Conservation (phyloP, 1,139 yeast species). For the Geotrichum reessii region DNA sequence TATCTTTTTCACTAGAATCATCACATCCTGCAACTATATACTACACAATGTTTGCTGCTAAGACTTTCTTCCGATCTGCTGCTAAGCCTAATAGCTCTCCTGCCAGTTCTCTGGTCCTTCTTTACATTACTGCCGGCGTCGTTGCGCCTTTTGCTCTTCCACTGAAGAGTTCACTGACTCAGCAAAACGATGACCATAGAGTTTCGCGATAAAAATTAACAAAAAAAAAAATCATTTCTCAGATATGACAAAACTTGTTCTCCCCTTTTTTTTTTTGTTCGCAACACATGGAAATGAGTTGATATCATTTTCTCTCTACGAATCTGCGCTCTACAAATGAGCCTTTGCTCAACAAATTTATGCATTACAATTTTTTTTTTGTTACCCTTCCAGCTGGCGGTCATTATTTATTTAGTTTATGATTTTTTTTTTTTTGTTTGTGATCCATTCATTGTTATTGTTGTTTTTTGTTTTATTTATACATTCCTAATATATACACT, state of each 20-base stretch:
- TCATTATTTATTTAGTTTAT: not conserved
- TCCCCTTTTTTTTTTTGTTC: too few relatives aligned
- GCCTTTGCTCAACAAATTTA: too few relatives aligned
- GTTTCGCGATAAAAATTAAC: not conserved
- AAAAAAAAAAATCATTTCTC: too few relatives aligned
- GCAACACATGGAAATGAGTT: too few relatives aligned
- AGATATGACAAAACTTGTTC: too few relatives aligned
- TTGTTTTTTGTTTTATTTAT: not conserved
- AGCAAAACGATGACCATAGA: not conserved
- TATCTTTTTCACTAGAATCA: not conserved
- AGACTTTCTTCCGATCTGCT: not conserved
- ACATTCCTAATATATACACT: too few relatives aligned
- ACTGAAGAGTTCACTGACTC: constrained; percentile 9
- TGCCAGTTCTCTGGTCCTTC: constrained; percentile 11
- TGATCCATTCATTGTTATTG: too few relatives aligned
- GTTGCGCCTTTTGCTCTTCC: constrained; percentile 17
- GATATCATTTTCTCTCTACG: too few relatives aligned
- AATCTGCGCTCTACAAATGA: too few relatives aligned
- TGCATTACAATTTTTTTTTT: not conserved
- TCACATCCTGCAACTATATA: not conserved
- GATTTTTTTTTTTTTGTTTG: too few relatives aligned
- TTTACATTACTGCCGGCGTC: constrained; percentile 16
- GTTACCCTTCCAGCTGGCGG: not conserved
- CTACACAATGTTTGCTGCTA: not conserved
- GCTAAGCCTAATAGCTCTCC: constrained; percentile 6